Base-by-base conservation (phyloP, 164 flowering plant species). In the Saururus chinensis region DNA sequence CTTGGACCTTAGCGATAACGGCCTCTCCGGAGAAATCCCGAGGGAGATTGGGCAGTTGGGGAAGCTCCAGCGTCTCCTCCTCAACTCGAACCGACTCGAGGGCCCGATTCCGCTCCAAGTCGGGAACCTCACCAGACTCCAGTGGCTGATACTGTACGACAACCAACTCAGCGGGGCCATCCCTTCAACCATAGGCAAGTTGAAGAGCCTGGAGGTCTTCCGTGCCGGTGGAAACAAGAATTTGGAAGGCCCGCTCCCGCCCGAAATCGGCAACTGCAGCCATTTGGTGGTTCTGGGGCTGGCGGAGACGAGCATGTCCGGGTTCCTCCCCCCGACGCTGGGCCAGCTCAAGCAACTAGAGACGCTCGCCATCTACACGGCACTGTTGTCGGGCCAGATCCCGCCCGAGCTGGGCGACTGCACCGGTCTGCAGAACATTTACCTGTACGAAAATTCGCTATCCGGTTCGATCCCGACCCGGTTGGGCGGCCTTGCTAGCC, bases 321-420 rank as follows among this genome's bases (percentile, higher is more conserved):
- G 99, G 1, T 70, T 68, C 24, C 75, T 93, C 6, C 99, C 99
- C 13, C 21, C 74, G 3, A 78, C 90, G 6, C 79, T 93, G 9
- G 98, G 96, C 14, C 71, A 14, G 63, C 81, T 93, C 73, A 81
- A 77, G 67, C 84, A 68, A 58, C 68, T 91, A 24, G 88, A 84
- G 62, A 93, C 97, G 0, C 70, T 93, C 11, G 89, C 89, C 23
- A 76, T 93, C 23, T 93, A 93, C 60, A 85, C 93, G 0, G 68
- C 96, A 42, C 73, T 80, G 0, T 61, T 93, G n/a, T 88, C 96
- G 0, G 96, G 95, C 53, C 75, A 84, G 7, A 79, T 93, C 51
- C 99, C 97, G 10, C 87, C 86, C 23, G 97, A 88, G 76, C 80
- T 93, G 49, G 93, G 88, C 19, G 77, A 84, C 71, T 90, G 99